Conservation (phyloP, 768 basidiomycete species). For the Pilatotrama ljubarskyi region DNA sequence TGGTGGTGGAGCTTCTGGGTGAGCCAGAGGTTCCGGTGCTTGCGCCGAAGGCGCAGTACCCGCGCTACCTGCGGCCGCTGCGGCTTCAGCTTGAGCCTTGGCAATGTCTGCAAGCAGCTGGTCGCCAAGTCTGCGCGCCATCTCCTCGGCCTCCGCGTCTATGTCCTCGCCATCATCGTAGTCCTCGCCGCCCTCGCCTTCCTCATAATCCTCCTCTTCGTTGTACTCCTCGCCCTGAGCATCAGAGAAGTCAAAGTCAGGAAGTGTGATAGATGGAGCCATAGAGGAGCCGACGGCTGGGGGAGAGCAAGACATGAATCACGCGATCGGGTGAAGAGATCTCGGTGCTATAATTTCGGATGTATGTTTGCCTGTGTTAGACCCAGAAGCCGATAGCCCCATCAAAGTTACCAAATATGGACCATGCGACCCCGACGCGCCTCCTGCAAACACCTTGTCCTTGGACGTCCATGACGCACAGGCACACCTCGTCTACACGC, state of each 20-base stretch:
- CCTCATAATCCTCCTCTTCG: slow-evolving; percentile 33
- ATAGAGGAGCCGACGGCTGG: not conserved
- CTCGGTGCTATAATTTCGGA: not conserved
- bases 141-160: slow-evolving; percentile 72
- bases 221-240: slow-evolving; percentile 7
- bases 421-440: no score
- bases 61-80: slow-evolving; percentile 23
- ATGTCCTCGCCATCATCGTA: slow-evolving; percentile 60
- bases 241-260: slow-evolving; percentile 11
- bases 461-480: not conserved
- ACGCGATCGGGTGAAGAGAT: not conserved
- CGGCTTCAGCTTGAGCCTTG: slow-evolving; percentile 54
- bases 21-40: slow-evolving; percentile 3
- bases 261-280: slow-evolving; percentile 15
- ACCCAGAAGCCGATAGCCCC: slow-evolving; percentile 1
- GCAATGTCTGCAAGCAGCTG: slow-evolving; percentile 77
- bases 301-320: not conserved
- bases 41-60: slow-evolving; percentile 1
- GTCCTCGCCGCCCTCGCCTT: slow-evolving; percentile 46
- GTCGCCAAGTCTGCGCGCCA: slow-evolving; percentile 71
- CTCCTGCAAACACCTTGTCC: not conserved
- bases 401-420: slow-evolving; percentile 3
- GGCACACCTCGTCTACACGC: not conserved
- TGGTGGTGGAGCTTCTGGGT: slow-evolving; percentile 18
- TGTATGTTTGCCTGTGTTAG: slow-evolving; percentile 11